Base-by-base conservation (phyloP, 2,329 filamentous ascomycete species). In the Nigrospora oryzae region DNA sequence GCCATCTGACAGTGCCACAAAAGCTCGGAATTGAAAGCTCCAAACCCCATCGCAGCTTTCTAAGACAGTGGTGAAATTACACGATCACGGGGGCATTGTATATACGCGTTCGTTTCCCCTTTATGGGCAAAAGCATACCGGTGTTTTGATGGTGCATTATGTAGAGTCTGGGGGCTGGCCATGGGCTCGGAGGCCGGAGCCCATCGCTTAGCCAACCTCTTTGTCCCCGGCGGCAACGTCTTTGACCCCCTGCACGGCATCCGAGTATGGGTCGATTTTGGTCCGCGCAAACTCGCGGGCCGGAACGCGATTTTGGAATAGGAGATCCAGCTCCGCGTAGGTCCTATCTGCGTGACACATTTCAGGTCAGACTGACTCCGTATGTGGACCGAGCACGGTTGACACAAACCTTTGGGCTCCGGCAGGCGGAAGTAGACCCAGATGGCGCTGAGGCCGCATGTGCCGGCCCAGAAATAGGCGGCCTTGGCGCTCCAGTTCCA, bases 361-460 rank as follows among this genome's bases (percentile, higher is more conserved):
- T 17, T n/a, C 30, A 37, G 16, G 19, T 39, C 15, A 42, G 36
- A 31, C 31, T 14, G 31, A 5, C 43, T 19, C 37, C 12, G 16
- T 35, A 8, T 4, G 19, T 34, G 11, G 32, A 17, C 13, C 4
- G 13, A 16, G n/a, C 15, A 36, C 35, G 12, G n/a, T 14, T 36
- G 13, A 8, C 34, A 43, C 50, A 12, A 45, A 53, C 65, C 73
- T 44, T 70, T 74, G 0, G 77, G 75, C 53, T 81, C 77, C 3
- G 75, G 74, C 3, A 77, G 59, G 41, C 70, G 69, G 52, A 68
- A 69, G 51, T 63, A 75, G 0, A 73, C 70, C 66, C 77, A 80
- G 1, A 68, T 47, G 0, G 70, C 59, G 15, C 70, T 72, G 2
- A 71, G 30, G 5, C 76, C 56, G 52, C 74, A 74, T 15, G 70